phyloP scores from a whole-genome alignment of 345 rosid genomes.

The Eucalyptus regnans region DNA sequence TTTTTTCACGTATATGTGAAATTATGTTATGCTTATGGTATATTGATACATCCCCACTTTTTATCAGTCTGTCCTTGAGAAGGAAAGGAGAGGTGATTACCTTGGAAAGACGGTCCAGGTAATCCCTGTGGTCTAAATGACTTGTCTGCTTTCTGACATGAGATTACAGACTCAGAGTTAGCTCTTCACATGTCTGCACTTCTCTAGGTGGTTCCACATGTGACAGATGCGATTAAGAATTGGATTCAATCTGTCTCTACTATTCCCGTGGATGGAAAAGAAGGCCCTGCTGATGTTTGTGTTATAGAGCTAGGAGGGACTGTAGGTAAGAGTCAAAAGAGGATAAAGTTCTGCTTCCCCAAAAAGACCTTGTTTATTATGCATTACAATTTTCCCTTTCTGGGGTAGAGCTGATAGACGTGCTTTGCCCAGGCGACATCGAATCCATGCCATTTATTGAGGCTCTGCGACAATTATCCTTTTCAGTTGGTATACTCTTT shows the following conservation, averaged over 20 bases:
- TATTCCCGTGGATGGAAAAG: slow-evolving; percentile 87
- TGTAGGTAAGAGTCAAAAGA: slow-evolving; percentile 52
- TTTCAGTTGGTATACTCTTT: slow-evolving; percentile 64
- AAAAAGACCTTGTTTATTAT: not conserved
- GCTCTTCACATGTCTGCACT: not conserved
- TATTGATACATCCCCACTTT: not conserved
- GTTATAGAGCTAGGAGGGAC: slow-evolving; percentile 99
- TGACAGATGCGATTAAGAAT: slow-evolving; percentile 87
- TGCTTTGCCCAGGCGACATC: slow-evolving; percentile 58
- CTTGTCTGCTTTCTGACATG: not conserved
- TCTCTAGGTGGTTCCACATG: slow-evolving; percentile 87
- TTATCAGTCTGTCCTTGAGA: slow-evolving; percentile 73
- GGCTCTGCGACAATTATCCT: slow-evolving; percentile 91
- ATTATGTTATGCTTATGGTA: not conserved
- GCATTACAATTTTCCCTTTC: not conserved
- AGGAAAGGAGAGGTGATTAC: slow-evolving; percentile 84
- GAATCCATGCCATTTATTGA: slow-evolving; percentile 98
- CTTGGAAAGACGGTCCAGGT: slow-evolving; percentile 97
- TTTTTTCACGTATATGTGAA: not conserved
- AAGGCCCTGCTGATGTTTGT: slow-evolving; percentile 86
- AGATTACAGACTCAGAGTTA: not conserved
- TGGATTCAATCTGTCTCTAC: slow-evolving; percentile 70
- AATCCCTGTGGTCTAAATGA: not conserved
- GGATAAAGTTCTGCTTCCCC: not conserved
- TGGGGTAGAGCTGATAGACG: not conserved